Evolutionary conservation across 345 rosid genomes (phyloP), one percentile per base, ranked within the genome.

Genomic region (Noccaea bulbosa): DNA sequence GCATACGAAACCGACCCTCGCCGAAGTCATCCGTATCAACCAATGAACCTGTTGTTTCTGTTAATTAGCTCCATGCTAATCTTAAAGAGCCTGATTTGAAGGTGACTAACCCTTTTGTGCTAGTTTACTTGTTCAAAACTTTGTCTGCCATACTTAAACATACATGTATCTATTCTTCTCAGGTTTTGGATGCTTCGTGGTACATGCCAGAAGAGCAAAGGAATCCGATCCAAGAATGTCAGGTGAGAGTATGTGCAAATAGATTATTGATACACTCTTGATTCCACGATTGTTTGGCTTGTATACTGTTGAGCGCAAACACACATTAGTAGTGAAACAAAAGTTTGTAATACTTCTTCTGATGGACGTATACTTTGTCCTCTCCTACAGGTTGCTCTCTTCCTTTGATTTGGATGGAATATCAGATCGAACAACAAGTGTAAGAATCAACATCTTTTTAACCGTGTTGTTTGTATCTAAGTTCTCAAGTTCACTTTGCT

Each of bases 181-280:
- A 90, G 99, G 88, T 92, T 57, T 60, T 95, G 81, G 99, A 95
- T 81, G 92, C 98, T 41, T 92, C 99, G 2, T 95, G 98, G 99
- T 92, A 92, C 82, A 90, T 95, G 98, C 99, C 98, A 17, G 91
- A 87, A 71, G 98, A 95, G 81, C 91, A 92, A 71, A 86, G 97
- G 81, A 95, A 92, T 80, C 97, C 99, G 3, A 84, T 90, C 79
- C 96, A 92, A 79, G 99, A 95, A 73, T 95, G 88, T 82, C 97
- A 92, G 98, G 98, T 95, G 65, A 52, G 41, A 22, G 4, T 45
- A 12, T 8, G 66, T 46, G 16, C 58, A 10, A 11, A 40, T 17
- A 40, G 38, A 5, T 65, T 47, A 10, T 20, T 55, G 15, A 37
- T 20, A 54, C 5, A 34, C 47, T 66, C 62, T 73, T 46, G 22